Conservation (phyloP, 2,329 filamentous ascomycete genomes). For the Aureobasidium namibiae region DNA sequence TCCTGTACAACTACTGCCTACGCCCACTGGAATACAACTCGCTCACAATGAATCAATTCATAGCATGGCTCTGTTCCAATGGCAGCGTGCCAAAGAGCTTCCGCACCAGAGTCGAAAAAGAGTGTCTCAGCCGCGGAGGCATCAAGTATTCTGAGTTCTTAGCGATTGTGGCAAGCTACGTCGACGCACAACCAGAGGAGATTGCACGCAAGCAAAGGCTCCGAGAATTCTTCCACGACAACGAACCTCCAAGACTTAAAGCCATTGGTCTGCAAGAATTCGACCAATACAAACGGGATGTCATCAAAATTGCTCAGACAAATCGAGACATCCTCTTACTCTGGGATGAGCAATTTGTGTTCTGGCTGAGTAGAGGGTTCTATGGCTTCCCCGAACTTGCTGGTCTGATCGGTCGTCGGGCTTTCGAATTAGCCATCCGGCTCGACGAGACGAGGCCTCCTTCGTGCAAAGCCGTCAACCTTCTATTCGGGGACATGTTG, state of each 20-base stretch:
- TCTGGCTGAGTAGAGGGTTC: not conserved
- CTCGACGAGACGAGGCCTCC: not conserved
- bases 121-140: not conserved
- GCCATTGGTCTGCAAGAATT: not conserved
- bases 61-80: not conserved
- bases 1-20: not conserved
- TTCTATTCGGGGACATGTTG: not conserved
- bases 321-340: not conserved
- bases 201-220: not conserved
- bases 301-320: not conserved
- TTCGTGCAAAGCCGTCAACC: not conserved
- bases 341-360: not conserved
- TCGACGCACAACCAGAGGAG: not conserved
- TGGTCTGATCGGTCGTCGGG: not conserved
- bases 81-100: not conserved
- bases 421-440: not conserved
- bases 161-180: not conserved
- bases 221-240: not conserved
- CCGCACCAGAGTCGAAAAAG: not conserved
- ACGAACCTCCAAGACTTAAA: not conserved
- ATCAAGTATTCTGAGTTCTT: not conserved
- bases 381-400: not conserved
- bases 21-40: not conserved
- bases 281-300: not conserved
- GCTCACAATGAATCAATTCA: not conserved